Base-by-base conservation (phyloP, 2,329 filamentous ascomycete species). In the Meredithiella fracta region DNA sequence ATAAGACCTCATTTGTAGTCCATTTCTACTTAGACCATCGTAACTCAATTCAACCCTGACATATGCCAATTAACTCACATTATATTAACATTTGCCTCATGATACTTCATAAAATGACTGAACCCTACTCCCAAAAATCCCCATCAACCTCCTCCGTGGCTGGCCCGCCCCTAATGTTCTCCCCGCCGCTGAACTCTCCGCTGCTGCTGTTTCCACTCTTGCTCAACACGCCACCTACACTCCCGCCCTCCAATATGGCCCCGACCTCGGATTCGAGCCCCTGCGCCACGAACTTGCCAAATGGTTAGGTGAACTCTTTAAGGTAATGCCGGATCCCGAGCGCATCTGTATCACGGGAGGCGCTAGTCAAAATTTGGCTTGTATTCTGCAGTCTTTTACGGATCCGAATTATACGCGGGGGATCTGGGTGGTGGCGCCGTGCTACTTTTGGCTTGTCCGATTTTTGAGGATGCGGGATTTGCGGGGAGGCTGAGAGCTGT, bases 391-490 rank as follows among this genome's bases (percentile, higher is more conserved):
- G 66, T 85, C 85, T 29, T 95, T 85, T 64, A 85, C 87, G 0
- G 90, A 95, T 65, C 85, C 86, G 1, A 68, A 73, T 1, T 83
- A 82, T 63, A 95, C 90, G 1, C 73, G 77, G 49, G 79, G 79
- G 61, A 73, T 94, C 8, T 95, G 86, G 85, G 77, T 90, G 67
- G 80, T 89, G 1, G 80, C 84, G 20, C 90, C 90, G 3, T 84
- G 83, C 50, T 95, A 94, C 65, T 85, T 87, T 67, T 94, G n/a
- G 85, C 82, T 0, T 89, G 85, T 63, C 76, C 82, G n/a, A 86
- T 94, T 56, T 89, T 95, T 63, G 81, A 85, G 58, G 90, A 96
- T 67, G 74, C 82, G 3, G 85, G 87, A 1, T 88, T 94, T 61
- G 71, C 72, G 3, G 76, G 76, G 2, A 77, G 80, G 37, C 64